phyloP scores from a whole-genome alignment of 108 stramenopile species.

The Hondaea fermentalgiana region DNA sequence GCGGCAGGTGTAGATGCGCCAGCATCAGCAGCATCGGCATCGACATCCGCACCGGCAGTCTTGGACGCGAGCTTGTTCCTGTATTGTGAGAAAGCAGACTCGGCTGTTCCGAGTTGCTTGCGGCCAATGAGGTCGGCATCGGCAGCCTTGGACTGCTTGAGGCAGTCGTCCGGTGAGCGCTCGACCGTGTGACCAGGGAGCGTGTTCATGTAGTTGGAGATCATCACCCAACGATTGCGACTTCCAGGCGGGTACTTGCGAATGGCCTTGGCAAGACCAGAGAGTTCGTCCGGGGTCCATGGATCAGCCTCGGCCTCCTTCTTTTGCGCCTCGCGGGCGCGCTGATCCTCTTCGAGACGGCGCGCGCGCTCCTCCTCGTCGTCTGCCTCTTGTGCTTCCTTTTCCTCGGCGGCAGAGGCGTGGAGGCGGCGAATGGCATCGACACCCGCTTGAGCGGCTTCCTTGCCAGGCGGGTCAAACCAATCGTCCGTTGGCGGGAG shows the following conservation, averaged over 20 bases:
- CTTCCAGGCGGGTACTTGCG: conserved; percentile 85
- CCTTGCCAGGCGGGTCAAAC: neutral
- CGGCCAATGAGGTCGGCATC: neutral
- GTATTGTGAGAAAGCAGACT: neutral
- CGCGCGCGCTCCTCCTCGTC: neutral
- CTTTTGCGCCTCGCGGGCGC: neutral
- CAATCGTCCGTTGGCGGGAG: neutral
- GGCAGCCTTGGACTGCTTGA: conserved; percentile 68
- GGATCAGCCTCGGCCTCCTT: conserved; percentile 20
- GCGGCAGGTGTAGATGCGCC: neutral
- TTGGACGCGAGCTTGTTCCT: neutral
- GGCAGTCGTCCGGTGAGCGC: conserved; percentile 85
- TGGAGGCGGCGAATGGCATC: neutral
- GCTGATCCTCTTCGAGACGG: neutral
- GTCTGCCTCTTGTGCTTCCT: neutral
- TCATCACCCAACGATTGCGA: conserved; percentile 83
- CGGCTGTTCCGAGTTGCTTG: neutral
- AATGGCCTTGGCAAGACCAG: conserved; percentile 79
- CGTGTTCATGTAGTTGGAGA: conserved; percentile 78
- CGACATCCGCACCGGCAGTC: neutral
- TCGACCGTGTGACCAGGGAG: conserved; percentile 52
- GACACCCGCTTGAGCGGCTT: neutral
- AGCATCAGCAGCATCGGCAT: no score
- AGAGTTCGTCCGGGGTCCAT: conserved; percentile 81
- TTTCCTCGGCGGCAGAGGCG: neutral